Evolutionary conservation across 1,284 basidiomycete species (phyloP), one percentile per base, ranked within the genome.

Genomic region (Sphagnurus paluster): DNA sequence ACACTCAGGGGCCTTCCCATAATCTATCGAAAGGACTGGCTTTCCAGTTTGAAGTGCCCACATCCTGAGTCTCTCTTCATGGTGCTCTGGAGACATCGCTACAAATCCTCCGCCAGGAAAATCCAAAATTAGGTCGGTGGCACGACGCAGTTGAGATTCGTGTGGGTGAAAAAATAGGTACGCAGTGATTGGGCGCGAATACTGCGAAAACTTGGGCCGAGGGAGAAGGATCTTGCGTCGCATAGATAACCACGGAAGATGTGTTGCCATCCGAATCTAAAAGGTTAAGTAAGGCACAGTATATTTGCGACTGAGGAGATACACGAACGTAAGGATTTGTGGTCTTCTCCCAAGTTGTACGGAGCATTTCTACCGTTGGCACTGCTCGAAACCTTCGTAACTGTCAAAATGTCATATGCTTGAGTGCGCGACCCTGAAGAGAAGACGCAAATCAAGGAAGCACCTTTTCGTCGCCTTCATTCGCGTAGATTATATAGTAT

Each of bases 1-100:
- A 93, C 92, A 93, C 75, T 96, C 93, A 5, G 95, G 95, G 20
- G 94, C 92, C 69, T 98, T 99, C 44, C 93, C 91, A 64, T 98
- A 98, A 57, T 98, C 92, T 40, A 98, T 80, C 5, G 90, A 80
- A 32, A 98, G 70, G 2, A 98, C 81, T 8, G 92, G 90, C 59
- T 84, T 84, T 5, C 86, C 79, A 0, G 90, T 93, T 47, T 77
- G 76, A 32, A 83, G 76, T 4, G 94, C 88, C 91, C 96, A 96
- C 54, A 79, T 76, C 40, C 90, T 75, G 38, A 98, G 74, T n/a
- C 96, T 78, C 62, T 98, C 96, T 67, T 97, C 94, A 58, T 98
- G 96, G 67, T 98, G 93, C 56, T 90, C 86, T 1, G 95, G 95
- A 10, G 79, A 82, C 94, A 98, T 98, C 28, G 91, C 90, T 42